Base-by-base conservation (phyloP, 2,329 filamentous ascomycete genomes). In the Diaporthe ampelina region DNA sequence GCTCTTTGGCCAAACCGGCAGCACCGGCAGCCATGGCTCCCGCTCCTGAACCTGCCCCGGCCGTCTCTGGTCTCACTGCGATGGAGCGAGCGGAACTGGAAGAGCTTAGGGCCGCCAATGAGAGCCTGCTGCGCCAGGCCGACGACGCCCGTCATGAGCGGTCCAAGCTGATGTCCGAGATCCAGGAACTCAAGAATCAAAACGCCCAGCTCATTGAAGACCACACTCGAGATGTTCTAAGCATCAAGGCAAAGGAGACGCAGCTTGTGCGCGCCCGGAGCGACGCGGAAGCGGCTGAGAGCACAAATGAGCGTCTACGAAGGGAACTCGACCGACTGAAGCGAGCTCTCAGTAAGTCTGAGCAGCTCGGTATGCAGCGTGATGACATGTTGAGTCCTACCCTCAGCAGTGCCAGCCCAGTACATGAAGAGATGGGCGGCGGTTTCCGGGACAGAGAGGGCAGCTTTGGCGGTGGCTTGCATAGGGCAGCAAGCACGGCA, bases 221-320 rank as follows among this genome's bases (percentile, higher is more conserved):
- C 79, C 96, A 98, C 82, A 99, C 97, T 0, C 90, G 96, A 63
- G 96, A 99, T 79, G 95, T 98, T 0, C 88, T 99, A 56, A 97
- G 95, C 78, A 97, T 99, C 85, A 98, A 98, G 83, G 97, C 97
- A 19, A 99, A 99, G 84, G 97, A 99, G 83, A 98, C 97, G 4
- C 97, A 99, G 80, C 89, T 99, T 7, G 96, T 98, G 13, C 93
- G 97, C 58, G 95, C 97, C 15, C 90, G 95, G 72, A 95, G 94
- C 77, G 97, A 99, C 80, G 94, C 93, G 43, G 96, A 98, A 82
- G 92, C 94, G 0, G 94, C 95, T 0, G 95, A 98, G 81, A 92
- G 95, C 79, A 93, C 92, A 74, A 95, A 97, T 70, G 94, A 97
- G 76, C 93, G 94, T 73, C 89, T 98, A 70, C 89, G 94, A 76